Percentiles rank a stretch among this genome's conserved stretches.
These are phyloP conservation scores for Neostapfia colusana DNA, from an alignment of 176 grass and related monocot species.

Conservation along the genomic window DNA sequence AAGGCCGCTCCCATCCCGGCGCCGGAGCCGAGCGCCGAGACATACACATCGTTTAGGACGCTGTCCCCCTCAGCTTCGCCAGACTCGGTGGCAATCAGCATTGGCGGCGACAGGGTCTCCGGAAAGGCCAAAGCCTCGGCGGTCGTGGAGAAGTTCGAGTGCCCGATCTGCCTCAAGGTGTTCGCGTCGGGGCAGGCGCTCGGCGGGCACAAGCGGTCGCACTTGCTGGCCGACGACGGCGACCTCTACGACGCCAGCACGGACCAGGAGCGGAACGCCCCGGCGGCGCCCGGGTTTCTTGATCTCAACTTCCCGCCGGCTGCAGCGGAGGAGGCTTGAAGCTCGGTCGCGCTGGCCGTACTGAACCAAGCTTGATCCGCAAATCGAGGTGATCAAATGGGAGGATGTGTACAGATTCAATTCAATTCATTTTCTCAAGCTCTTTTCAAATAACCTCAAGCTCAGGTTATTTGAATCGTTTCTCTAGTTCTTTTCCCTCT, in stretches of 20 bases:
- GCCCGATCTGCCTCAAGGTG: constrained; percentile 48
- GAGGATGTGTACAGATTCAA: constrained; percentile 54
- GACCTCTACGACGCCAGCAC: constrained; percentile 24
- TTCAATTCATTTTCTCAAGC: constrained; percentile 53
- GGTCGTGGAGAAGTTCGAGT: constrained; percentile 37
- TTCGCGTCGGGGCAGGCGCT: constrained; percentile 59
- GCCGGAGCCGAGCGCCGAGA: constrained; percentile 48
- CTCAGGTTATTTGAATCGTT: constrained; percentile 31
- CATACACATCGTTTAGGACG: constrained; percentile 36
- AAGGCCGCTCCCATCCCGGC: not conserved
- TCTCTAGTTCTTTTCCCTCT: constrained; percentile 18
- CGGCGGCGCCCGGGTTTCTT: constrained; percentile 27
- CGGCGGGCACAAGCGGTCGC: constrained; percentile 59
- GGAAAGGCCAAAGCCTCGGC: constrained; percentile 3
- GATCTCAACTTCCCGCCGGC: constrained; percentile 75
- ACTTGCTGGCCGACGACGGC: constrained; percentile 26
- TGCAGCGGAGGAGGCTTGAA: constrained; percentile 42
- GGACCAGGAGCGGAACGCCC: constrained; percentile 13
- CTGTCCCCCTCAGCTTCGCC: constrained; percentile 40
- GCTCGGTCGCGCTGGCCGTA: constrained; percentile 18
- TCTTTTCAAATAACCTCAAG: too few species aligned
- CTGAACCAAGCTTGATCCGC: constrained; percentile 42
- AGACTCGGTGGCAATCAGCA: constrained; percentile 28
- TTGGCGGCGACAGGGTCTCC: not conserved
- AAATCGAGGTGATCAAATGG: constrained; percentile 43